Conservation (phyloP, 352 stramenopile genomes). For the Pythium dissotocum region DNA sequence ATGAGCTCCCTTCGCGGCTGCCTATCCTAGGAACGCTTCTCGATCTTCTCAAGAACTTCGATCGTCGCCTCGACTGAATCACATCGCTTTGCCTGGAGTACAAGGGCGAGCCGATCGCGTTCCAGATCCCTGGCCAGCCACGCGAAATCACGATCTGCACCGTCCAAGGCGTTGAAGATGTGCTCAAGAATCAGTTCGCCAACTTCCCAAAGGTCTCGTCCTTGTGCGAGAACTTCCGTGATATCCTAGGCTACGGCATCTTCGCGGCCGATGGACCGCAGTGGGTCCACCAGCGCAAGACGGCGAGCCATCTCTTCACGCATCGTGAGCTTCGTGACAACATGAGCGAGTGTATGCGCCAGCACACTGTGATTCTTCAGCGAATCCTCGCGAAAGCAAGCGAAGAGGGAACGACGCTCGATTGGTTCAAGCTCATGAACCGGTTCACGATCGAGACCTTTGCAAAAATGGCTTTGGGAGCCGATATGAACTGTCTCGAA, state of each 20-base stretch:
- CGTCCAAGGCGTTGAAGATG: constrained; percentile 16
- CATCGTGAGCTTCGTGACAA: constrained; percentile 34
- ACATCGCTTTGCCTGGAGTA: constrained; percentile 31
- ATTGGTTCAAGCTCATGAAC: constrained; percentile 43
- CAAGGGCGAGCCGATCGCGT: constrained; percentile 32
- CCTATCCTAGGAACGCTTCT: constrained; percentile 43
- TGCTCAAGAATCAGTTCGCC: constrained; percentile 32
- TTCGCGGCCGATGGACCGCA: constrained; percentile 24
- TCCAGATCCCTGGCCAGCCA: constrained; percentile 31
- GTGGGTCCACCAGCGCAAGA: constrained; percentile 55
- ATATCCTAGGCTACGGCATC: constrained; percentile 26
- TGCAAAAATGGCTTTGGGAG: constrained; percentile 44
- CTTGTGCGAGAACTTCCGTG: constrained; percentile 8
- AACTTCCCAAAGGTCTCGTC: constrained; percentile 19
- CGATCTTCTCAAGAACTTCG: constrained; percentile 32
- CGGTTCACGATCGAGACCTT: constrained; percentile 58
- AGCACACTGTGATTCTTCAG: constrained; percentile 24
- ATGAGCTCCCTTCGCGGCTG: constrained; percentile 15
- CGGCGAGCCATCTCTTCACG: constrained; percentile 49
- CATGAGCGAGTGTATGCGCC: constrained; percentile 40
- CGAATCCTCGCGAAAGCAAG: constrained; percentile 25
- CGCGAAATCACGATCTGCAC: constrained; percentile 27
- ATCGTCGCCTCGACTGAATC: constrained; percentile 49
- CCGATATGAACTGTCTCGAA: constrained; percentile 25
- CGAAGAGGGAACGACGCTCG: constrained; percentile 14